Conservation (phyloP, 495 filamentous ascomycete genomes). For the Chaetomium fimeti region DNA sequence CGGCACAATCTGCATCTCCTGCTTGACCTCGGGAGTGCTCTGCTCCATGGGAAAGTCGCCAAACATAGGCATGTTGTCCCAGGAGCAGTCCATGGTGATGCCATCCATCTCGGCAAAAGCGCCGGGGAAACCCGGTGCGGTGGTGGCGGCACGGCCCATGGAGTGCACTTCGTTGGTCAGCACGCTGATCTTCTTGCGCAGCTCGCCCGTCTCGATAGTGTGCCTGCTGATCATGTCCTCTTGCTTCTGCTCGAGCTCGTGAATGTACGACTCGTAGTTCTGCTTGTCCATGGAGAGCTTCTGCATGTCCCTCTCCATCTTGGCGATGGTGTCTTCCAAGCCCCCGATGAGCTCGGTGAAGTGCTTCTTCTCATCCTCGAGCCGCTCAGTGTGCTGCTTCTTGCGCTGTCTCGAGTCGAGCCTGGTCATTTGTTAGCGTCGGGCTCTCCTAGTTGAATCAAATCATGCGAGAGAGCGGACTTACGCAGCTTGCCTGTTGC, state of each 20-base stretch:
- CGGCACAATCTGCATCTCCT: slow-evolving; percentile 55
- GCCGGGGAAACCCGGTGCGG: slow-evolving; percentile 60
- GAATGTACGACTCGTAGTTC: slow-evolving; percentile 70
- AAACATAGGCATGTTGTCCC: slow-evolving; percentile 78
- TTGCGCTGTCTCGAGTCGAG: slow-evolving; percentile 96
- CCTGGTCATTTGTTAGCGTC: slow-evolving; percentile 53
- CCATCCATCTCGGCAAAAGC: slow-evolving; percentile 79
- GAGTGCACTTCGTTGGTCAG: slow-evolving; percentile 82
- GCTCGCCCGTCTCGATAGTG: slow-evolving; percentile 88
- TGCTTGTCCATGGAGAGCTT: slow-evolving; percentile 66
- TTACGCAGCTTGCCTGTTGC: slow-evolving; percentile 96
- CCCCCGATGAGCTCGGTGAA: slow-evolving; percentile 70
- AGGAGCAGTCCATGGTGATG: slow-evolving; percentile 73
- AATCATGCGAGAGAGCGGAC: slow-evolving; percentile 37
- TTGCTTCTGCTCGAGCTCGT: slow-evolving; percentile 78
- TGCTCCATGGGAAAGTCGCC: slow-evolving; percentile 56
- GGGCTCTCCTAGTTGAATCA: background rate
- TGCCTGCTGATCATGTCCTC: slow-evolving; percentile 86
- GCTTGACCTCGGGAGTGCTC: slow-evolving; percentile 50
- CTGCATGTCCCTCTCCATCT: slow-evolving; percentile 65
- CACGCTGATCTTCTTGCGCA: slow-evolving; percentile 92
- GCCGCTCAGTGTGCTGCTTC: slow-evolving; percentile 96
- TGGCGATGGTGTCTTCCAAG: slow-evolving; percentile 74
- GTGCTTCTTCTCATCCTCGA: slow-evolving; percentile 95
- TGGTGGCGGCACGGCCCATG: slow-evolving; percentile 64